Evolutionary conservation across 1,284 basidiomycete species (phyloP).

Genomic region (Cutaneotrichosporon dermatis): DNA sequence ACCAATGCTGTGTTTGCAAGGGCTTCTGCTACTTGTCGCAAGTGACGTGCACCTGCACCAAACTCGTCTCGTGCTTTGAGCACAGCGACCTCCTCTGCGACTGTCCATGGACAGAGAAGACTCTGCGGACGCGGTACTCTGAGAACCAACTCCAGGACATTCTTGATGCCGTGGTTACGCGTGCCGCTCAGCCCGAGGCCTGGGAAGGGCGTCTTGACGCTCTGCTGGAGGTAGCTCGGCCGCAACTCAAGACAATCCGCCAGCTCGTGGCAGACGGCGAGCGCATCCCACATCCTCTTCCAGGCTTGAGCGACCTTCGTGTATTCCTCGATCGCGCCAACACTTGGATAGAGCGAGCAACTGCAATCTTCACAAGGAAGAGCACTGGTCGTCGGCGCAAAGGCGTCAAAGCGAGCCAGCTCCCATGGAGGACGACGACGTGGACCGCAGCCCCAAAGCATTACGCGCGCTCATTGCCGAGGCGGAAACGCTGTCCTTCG

Average conservation of each 20-base stretch:
- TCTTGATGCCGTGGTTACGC: slow-evolving; percentile 61
- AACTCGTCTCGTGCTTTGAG: slow-evolving; percentile 76
- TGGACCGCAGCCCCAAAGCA: slow-evolving; percentile 31
- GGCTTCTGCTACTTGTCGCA: slow-evolving; percentile 94
- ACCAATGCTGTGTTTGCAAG: slow-evolving; percentile 92
- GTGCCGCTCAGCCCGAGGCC: slow-evolving; percentile 65
- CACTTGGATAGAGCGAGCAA: slow-evolving; percentile 62
- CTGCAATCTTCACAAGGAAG: slow-evolving; percentile 35
- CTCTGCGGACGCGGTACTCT: slow-evolving; percentile 72
- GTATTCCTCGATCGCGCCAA: slow-evolving; percentile 75
- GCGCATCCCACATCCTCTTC: slow-evolving; percentile 67
- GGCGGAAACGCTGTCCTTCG: slow-evolving; percentile 42
- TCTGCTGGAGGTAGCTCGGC: slow-evolving; percentile 65
- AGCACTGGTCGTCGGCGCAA: slow-evolving; percentile 32
- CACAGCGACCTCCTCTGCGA: slow-evolving; percentile 76
- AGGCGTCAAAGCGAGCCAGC: slow-evolving; percentile 28
- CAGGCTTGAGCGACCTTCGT: slow-evolving; percentile 66
- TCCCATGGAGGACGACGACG: slow-evolving; percentile 23
- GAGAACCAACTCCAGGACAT: slow-evolving; percentile 73
- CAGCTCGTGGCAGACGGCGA: slow-evolving; percentile 80
- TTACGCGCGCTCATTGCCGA: slow-evolving; percentile 33
- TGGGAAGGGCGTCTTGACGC: slow-evolving; percentile 72
- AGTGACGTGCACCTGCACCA: slow-evolving; percentile 71
- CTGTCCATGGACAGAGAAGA: slow-evolving; percentile 59
- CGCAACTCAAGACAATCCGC: slow-evolving; percentile 68